Conservation (phyloP, 805 yeast genomes). For the Saccharomyces cerevisiae region DNA sequence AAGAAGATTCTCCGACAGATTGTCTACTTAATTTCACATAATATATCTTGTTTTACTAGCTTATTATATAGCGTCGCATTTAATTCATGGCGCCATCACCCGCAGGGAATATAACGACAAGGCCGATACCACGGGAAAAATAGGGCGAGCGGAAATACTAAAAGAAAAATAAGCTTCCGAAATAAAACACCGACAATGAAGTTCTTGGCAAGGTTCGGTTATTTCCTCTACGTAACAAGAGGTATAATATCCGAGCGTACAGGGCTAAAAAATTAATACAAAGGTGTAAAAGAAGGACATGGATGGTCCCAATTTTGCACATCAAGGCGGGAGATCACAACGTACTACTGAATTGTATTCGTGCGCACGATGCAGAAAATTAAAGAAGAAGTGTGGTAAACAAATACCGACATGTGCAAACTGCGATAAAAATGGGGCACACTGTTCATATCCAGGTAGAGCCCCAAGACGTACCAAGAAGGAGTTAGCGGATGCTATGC, state of each 20-base stretch:
- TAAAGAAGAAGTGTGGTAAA: constrained; percentile 44
- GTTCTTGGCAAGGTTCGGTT: not conserved
- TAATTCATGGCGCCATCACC: not conserved
- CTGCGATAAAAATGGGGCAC: constrained; percentile 31
- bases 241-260: not conserved
- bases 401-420: constrained; percentile 37
- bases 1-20: not conserved
- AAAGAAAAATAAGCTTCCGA: not conserved
- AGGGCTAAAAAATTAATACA: not conserved
- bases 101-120: not conserved
- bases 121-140: not conserved
- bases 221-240: not conserved
- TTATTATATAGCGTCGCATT: not conserved
- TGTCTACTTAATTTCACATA: not conserved
- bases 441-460: constrained; percentile 39
- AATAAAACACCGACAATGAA: not conserved
- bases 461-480: constrained; percentile 35
- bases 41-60: not conserved
- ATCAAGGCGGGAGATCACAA: not conserved
- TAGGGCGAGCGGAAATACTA: not conserved
- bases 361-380: constrained; percentile 40
- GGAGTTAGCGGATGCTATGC: constrained; percentile 20
- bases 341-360: constrained; percentile 25
- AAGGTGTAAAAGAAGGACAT: constrained; percentile 10
- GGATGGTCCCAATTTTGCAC: not conserved